Percentiles rank a stretch among this genome's conserved stretches.
These are phyloP conservation scores for Amanita polypyramis DNA, from an alignment of 768 basidiomycete species.

Conservation along the genomic window DNA sequence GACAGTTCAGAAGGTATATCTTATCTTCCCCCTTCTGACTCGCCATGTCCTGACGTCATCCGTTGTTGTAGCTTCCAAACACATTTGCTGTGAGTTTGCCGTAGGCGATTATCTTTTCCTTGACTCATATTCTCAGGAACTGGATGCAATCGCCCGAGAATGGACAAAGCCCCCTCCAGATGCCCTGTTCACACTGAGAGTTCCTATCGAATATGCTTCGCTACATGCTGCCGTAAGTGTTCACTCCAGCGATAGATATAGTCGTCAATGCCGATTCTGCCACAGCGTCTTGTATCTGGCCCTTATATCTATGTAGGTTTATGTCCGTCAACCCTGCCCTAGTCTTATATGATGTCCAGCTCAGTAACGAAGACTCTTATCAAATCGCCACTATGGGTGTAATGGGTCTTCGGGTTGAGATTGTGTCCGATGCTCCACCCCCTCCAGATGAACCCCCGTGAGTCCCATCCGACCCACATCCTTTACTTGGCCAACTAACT, in stretches of 20 bases:
- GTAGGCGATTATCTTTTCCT: background rate
- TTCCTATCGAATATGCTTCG: slow-evolving; percentile 83
- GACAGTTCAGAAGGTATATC: slow-evolving; percentile 60
- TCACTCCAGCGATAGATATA: slow-evolving; percentile 7
- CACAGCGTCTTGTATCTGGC: slow-evolving; percentile 66
- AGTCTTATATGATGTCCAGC: slow-evolving; percentile 27
- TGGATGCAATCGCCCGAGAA: slow-evolving; percentile 69
- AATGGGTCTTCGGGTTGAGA: slow-evolving; percentile 76
- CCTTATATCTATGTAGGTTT: slow-evolving; percentile 72
- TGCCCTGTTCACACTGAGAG: slow-evolving; percentile 61
- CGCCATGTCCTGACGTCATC: slow-evolving; percentile 9
- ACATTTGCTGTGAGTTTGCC: slow-evolving; percentile 49
- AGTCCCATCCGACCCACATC: slow-evolving; percentile 21
- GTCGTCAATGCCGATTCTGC: slow-evolving; percentile 14
- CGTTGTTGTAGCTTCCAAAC: slow-evolving; percentile 46
- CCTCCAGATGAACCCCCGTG: slow-evolving; percentile 80
- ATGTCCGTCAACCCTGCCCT: slow-evolving; percentile 3
- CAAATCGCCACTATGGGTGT: slow-evolving; percentile 83
- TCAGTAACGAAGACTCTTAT: slow-evolving; percentile 79
- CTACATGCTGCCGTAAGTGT: slow-evolving; percentile 68
- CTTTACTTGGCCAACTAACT: slow-evolving; percentile 15
- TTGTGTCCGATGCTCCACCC: slow-evolving; percentile 76
- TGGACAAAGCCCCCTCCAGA: slow-evolving; percentile 85
- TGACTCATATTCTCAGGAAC: slow-evolving; percentile 41
- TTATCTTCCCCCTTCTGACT: background rate